phyloP scores from a whole-genome alignment of 441 rosid genomes.

The Populus trichocarpa region DNA sequence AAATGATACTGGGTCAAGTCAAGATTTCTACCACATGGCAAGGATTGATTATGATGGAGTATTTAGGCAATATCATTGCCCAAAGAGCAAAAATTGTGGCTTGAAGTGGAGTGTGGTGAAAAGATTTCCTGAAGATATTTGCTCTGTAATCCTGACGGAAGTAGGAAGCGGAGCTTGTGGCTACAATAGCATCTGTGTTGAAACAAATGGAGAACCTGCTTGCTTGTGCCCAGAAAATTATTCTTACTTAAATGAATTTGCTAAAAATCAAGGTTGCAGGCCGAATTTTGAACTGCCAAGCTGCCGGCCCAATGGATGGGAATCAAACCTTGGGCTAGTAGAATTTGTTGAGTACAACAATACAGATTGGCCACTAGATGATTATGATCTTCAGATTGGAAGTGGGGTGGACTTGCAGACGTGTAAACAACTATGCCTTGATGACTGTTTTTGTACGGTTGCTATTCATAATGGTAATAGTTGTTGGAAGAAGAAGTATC shows the following conservation, averaged over 20 bases:
- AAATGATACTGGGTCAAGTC: neutral
- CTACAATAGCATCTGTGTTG: neutral
- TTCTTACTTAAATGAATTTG: neutral
- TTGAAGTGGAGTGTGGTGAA: neutral
- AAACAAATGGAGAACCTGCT: neutral
- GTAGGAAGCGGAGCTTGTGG: neutral
- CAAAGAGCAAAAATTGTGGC: constrained; percentile 9
- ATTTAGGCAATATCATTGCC: constrained; percentile 9
- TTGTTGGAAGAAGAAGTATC: constrained; percentile 45
- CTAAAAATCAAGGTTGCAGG: neutral
- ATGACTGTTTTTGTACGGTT: constrained; percentile 43
- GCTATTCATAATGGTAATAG: constrained; percentile 18
- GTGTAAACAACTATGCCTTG: constrained; percentile 1
- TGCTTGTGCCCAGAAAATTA: neutral
- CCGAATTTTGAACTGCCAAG: neutral
- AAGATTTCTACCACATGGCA: neutral
- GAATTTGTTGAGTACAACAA: neutral
- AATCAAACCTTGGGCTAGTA: neutral
- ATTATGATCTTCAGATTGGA: constrained; percentile 22
- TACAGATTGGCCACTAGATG: constrained; percentile 33
- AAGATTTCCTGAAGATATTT: neutral
- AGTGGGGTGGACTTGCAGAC: neutral
- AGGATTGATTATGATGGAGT: neutral
- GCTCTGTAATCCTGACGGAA: neutral
- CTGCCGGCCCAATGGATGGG: neutral